A percentile compares a stretch with the other conserved stretches of the same genome.
phyloP scores from a whole-genome alignment of 495 filamentous ascomycete genomes.

The Neurospora discreta region DNA sequence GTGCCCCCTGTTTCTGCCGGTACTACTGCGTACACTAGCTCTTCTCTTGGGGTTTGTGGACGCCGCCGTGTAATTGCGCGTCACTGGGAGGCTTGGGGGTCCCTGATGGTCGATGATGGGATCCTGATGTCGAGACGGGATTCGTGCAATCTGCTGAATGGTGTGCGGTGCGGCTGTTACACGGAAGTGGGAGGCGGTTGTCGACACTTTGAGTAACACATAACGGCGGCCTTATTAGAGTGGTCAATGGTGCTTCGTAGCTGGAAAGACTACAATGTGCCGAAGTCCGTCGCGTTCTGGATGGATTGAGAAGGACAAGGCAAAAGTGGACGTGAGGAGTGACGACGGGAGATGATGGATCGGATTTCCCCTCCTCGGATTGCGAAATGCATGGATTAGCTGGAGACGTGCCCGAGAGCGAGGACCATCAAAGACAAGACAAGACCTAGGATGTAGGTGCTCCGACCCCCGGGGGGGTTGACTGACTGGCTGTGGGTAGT shows the following conservation, averaged over 20 bases:
- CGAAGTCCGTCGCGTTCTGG: background rate
- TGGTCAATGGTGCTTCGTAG: slow-evolving; percentile 11
- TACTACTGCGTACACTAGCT: background rate
- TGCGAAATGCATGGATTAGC: background rate
- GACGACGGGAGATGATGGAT: background rate
- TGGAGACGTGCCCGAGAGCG: background rate
- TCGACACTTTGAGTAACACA: slow-evolving; percentile 8
- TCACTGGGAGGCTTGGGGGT: background rate
- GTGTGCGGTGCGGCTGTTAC: background rate
- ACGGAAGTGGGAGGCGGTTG: slow-evolving; percentile 1
- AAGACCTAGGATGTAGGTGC: background rate
- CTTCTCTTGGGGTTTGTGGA: background rate
- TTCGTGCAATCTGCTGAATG: background rate
- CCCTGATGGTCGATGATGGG: background rate
- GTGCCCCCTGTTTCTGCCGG: background rate
- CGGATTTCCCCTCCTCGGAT: background rate
- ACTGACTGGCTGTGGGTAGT: background rate
- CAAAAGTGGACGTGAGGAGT: background rate
- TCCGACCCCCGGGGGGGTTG: background rate
- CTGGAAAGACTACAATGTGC: background rate
- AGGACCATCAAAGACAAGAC: background rate
- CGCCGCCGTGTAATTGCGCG: background rate
- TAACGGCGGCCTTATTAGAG: slow-evolving; percentile 11
- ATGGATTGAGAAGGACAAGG: background rate
- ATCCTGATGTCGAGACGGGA: background rate